Evolutionary conservation across 768 basidiomycete species (phyloP), one percentile per base, ranked within the genome.

Genomic region (Mycena maculata): DNA sequence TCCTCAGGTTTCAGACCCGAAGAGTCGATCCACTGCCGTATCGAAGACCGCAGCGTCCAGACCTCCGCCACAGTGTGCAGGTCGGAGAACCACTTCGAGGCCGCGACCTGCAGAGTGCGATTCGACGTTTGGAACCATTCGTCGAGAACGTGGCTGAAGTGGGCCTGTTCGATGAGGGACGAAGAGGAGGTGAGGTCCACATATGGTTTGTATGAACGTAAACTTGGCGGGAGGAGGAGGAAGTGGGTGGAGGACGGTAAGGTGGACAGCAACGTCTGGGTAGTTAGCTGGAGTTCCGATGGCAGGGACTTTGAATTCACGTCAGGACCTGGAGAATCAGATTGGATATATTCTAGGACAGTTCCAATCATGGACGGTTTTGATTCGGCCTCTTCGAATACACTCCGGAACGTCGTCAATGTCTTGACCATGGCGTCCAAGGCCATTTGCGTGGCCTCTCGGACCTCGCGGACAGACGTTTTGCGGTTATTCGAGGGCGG

Each of bases 181-280:
- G 88, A 86, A 0, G 87, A 76, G 0, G 92, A 88, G 11, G 83
- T 80, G 8, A 90, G 79, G 72, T 95, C 91, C 66, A 97, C 87
- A 76, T 93, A 96, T 11, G 96, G 96, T 72, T 90, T 93, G 77
- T 96, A 98, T 6, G 86, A 84, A 69, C 85, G 86, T 65, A 98
- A 85, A 64, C 82, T 85, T 1, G 82, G 73, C 0, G 95, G 94
- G 0, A 98, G 85, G 59, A 94, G 85, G 18, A 90, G 86, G 67
- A 96, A 88, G 69, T 95, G 92, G 27, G 92, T 88, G 0, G 94
- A 92, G 0, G 96, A 95, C 0, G 95, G 95, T 25, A 97, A 84
- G 11, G 85, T 84, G 27, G 85, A 81, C 22, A 98, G 83, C 28
- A 97, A 80, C 1, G 83, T 77, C 48, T 90, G 85, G 0, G 94